These are phyloP conservation scores for Plantago elongata DNA, from an alignment of 257 asterid genomes.

Conservation along the genomic window DNA sequence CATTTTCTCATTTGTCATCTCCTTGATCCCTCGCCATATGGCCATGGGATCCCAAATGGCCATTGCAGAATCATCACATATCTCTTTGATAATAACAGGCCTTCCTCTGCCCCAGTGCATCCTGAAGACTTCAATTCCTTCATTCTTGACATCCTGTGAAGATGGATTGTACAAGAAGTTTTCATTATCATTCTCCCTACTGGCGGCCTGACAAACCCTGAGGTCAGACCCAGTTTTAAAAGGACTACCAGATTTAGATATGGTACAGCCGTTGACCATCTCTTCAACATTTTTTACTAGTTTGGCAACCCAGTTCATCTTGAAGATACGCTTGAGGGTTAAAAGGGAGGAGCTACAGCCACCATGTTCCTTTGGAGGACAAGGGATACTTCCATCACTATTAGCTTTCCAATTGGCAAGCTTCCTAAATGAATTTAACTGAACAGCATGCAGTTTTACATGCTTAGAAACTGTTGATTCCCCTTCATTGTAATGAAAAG, in stretches of 20 bases:
- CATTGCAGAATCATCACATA: conserved; percentile 62
- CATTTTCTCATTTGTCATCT: conserved; percentile 68
- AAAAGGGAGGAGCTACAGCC: conserved; percentile 73
- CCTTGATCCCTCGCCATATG: conserved; percentile 74
- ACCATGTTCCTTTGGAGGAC: conserved; percentile 73
- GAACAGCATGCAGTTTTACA: conserved; percentile 34
- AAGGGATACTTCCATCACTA: conserved; percentile 67
- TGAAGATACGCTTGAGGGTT: conserved; percentile 80
- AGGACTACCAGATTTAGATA: conserved; percentile 34
- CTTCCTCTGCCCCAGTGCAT: conserved; percentile 75
- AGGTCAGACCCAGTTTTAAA: conserved; percentile 40
- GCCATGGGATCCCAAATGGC: conserved; percentile 80
- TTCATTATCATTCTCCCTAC: conserved; percentile 49
- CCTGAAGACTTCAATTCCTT: conserved; percentile 73
- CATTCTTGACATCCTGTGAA: conserved; percentile 61
- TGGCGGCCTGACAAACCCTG: conserved; percentile 48
- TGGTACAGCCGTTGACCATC: conserved; percentile 86
- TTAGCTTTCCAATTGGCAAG: conserved; percentile 59
- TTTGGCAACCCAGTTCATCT: conserved; percentile 98
- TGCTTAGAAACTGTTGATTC: conserved; percentile 32
- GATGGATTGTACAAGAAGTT: conserved; percentile 64
- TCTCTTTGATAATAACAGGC: conserved; percentile 77
- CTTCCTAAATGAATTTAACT: conserved; percentile 38
- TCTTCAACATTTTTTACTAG: conserved; percentile 88
- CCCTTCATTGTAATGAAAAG: conserved; percentile 31